These are phyloP conservation scores for Pseudozyma sp. DNA, from an alignment of 1,284 basidiomycete genomes.

Conservation along the genomic window DNA sequence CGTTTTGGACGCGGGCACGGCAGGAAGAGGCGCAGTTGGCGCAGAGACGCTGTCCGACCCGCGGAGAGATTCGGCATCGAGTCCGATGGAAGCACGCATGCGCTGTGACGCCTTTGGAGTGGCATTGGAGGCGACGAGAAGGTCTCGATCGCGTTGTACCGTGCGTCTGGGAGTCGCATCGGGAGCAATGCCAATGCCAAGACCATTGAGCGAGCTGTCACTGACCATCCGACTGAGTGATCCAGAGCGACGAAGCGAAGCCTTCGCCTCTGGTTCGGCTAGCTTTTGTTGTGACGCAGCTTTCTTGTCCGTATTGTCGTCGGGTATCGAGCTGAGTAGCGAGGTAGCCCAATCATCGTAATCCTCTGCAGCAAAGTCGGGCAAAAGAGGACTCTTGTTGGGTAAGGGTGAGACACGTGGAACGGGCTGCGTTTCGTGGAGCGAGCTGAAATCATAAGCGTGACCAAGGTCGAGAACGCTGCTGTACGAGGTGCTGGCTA, in stretches of 20 bases:
- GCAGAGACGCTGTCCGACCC: background rate
- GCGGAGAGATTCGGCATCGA: conserved; percentile 9
- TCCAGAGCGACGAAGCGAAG: conserved; percentile 20
- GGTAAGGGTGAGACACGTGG: conserved; percentile 16
- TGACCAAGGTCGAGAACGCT: conserved; percentile 43
- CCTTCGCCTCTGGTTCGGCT: conserved; percentile 1
- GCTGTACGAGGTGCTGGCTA: conserved; percentile 55
- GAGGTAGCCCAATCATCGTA: conserved; percentile 50
- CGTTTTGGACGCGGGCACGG: background rate
- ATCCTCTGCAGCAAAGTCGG: conserved; percentile 48
- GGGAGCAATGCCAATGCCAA: conserved; percentile 30
- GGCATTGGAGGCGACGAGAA: conserved; percentile 16
- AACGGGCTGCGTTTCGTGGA: conserved; percentile 3
- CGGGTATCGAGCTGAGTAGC: conserved; percentile 44
- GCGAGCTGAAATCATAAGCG: conserved; percentile 46
- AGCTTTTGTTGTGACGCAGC: conserved; percentile 1
- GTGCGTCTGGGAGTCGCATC: conserved; percentile 28
- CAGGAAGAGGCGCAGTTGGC: background rate
- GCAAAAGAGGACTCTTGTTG: conserved; percentile 46
- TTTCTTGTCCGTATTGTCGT: background rate
- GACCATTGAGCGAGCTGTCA: conserved; percentile 28
- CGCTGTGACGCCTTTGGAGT: conserved; percentile 40
- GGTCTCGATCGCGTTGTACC: conserved; percentile 15
- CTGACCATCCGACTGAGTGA: conserved; percentile 16
- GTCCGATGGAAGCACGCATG: conserved; percentile 23